Conservation (phyloP, 2,329 filamentous ascomycete species). For the Elsinoe necatrix region DNA sequence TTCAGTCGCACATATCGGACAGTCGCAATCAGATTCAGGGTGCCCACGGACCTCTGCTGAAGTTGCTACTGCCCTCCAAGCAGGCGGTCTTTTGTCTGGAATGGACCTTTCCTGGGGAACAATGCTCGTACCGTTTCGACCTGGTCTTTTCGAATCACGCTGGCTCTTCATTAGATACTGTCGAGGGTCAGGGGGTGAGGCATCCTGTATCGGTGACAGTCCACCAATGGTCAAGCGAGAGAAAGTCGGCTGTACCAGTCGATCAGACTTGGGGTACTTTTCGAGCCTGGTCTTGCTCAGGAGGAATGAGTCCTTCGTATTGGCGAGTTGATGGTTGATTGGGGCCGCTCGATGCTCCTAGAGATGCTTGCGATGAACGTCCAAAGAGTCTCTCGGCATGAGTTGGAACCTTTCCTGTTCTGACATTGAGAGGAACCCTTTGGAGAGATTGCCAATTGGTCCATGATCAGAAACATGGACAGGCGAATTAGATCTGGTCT, state of each 20-base stretch:
- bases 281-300: slow-evolving; percentile 24
- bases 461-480: background rate
- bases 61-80: slow-evolving; percentile 41
- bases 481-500: background rate
- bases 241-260: slow-evolving; percentile 18
- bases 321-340: slow-evolving; percentile 21
- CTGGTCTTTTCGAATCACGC: background rate
- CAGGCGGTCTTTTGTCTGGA: slow-evolving; percentile 52
- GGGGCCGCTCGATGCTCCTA: slow-evolving; percentile 17
- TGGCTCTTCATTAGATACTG: slow-evolving; percentile 3
- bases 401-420: background rate
- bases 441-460: background rate
- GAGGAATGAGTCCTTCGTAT: slow-evolving; percentile 25
- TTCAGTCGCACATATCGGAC: slow-evolving; percentile 24
- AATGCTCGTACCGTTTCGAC: slow-evolving; percentile 2
- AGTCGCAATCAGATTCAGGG: slow-evolving; percentile 22
- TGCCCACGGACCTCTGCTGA: slow-evolving; percentile 18
- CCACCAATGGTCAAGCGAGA: slow-evolving; percentile 18
- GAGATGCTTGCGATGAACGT: slow-evolving; percentile 23
- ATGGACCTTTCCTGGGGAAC: slow-evolving; percentile 46
- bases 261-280: slow-evolving; percentile 18
- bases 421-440: background rate
- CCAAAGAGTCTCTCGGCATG: slow-evolving; percentile 24
- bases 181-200: slow-evolving; percentile 23
- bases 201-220: slow-evolving; percentile 26